Conservation (phyloP, 768 basidiomycete genomes). For the Mycena indigotica region DNA sequence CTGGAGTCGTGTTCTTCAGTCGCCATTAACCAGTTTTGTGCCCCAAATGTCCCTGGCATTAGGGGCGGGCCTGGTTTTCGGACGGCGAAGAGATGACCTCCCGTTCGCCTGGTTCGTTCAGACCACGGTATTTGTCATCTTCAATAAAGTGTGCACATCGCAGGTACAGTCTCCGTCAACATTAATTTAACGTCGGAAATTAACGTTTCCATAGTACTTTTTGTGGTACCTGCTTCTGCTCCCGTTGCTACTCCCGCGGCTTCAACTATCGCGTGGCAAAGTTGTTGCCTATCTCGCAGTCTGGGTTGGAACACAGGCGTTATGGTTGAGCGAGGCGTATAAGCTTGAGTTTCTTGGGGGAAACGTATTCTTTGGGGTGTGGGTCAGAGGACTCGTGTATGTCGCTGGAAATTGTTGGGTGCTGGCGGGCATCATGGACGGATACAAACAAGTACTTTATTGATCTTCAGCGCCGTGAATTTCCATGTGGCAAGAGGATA, state of each 20-base stretch:
- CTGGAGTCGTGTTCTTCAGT: slow-evolving; percentile 54
- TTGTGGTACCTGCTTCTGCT: slow-evolving; percentile 93
- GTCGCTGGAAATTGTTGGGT: slow-evolving; percentile 81
- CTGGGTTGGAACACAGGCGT: slow-evolving; percentile 79
- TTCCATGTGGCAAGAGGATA: too few species aligned
- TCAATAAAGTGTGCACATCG: slow-evolving; percentile 98
- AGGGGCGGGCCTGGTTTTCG: slow-evolving; percentile 74
- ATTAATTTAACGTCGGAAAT: slow-evolving; percentile 1
- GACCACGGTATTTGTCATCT: slow-evolving; percentile 87
- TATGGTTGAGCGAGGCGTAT: slow-evolving; percentile 94
- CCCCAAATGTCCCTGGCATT: slow-evolving; percentile 80
- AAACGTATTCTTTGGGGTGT: slow-evolving; percentile 72
- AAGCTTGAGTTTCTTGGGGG: slow-evolving; percentile 84
- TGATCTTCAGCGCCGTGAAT: too few species aligned
- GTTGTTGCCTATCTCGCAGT: slow-evolving; percentile 46
- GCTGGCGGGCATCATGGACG: slow-evolving; percentile 61
- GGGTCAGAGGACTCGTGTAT: slow-evolving; percentile 78
- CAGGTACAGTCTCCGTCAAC: slow-evolving; percentile 54
- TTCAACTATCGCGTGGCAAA: slow-evolving; percentile 50
- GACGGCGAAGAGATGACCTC: slow-evolving; percentile 57
- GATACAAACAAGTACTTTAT: slow-evolving; percentile 32
- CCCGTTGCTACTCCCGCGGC: slow-evolving; percentile 73
- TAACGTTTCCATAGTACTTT: slow-evolving; percentile 77
- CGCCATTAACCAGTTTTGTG: slow-evolving; percentile 79
- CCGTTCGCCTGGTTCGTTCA: slow-evolving; percentile 90